These are phyloP conservation scores for Lasiodiplodia citricola DNA, from an alignment of 2,329 filamentous ascomycete genomes.

Conservation along the genomic window DNA sequence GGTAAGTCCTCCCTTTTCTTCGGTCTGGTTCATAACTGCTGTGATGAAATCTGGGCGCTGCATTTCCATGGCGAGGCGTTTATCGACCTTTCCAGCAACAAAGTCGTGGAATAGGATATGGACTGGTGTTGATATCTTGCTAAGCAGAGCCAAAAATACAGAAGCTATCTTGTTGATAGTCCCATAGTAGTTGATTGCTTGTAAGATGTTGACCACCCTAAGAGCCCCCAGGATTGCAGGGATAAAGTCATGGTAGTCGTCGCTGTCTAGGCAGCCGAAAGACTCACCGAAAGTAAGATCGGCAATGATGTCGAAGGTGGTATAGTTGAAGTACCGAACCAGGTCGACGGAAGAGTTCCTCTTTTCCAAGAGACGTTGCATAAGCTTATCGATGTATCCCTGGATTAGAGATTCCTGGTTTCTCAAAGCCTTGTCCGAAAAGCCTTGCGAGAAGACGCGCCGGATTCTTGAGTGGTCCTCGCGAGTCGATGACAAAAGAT, in stretches of 20 bases:
- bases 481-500: constrained; percentile 45
- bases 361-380: constrained; percentile 45
- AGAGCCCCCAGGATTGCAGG: too few species aligned
- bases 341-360: constrained; percentile 38
- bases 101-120: constrained; percentile 35
- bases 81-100: neutral
- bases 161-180: too few species aligned
- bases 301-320: constrained; percentile 35
- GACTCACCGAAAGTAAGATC: constrained; percentile 35
- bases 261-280: constrained; percentile 32
- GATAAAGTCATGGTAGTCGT: constrained; percentile 21
- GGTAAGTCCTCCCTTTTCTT: neutral
- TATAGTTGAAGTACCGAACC: constrained; percentile 40
- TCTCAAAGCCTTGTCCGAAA: constrained; percentile 46
- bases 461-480: constrained; percentile 47
- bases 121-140: constrained; percentile 23
- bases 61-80: constrained; percentile 7
- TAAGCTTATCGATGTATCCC: constrained; percentile 48
- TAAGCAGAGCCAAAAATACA: constrained; percentile 29
- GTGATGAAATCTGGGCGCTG: constrained; percentile 14
- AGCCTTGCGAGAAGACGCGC: constrained; percentile 47
- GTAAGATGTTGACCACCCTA: constrained; percentile 26
- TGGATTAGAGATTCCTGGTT: constrained; percentile 48
- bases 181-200: constrained; percentile 10
- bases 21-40: neutral